A percentile compares a stretch with the other conserved stretches of the same genome.
phyloP scores from a whole-genome alignment of 345 rosid species.

The Eucalyptus polybractea region DNA sequence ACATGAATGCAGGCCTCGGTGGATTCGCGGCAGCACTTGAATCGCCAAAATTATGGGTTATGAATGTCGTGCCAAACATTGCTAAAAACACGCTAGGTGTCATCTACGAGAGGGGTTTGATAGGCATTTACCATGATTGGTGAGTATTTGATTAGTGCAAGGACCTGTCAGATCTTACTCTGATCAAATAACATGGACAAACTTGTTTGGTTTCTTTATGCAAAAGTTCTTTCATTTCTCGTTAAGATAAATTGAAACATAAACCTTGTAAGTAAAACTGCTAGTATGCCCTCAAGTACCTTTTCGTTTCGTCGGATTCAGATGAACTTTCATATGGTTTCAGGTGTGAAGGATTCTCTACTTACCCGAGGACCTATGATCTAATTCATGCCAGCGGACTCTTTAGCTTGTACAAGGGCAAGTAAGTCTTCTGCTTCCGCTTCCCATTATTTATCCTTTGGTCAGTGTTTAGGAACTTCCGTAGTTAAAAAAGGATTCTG shows the following conservation, averaged over 20 bases:
- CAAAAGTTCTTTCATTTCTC: background rate
- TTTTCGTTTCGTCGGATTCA: background rate
- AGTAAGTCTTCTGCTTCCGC: slow-evolving; percentile 18
- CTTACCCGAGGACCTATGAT: slow-evolving; percentile 95
- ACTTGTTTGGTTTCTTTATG: background rate
- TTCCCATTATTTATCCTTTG: background rate
- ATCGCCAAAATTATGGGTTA: slow-evolving; percentile 89
- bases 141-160: slow-evolving; percentile 7
- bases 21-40: slow-evolving; percentile 92
- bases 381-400: slow-evolving; percentile 78
- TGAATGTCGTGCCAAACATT: slow-evolving; percentile 84
- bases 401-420: slow-evolving; percentile 66
- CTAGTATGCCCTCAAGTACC: background rate
- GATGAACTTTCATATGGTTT: background rate
- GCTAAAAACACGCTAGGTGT: slow-evolving; percentile 73
- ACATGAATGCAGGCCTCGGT: slow-evolving; percentile 93
- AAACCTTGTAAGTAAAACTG: background rate
- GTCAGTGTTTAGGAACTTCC: background rate
- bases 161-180: background rate
- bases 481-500: background rate
- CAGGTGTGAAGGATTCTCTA: slow-evolving; percentile 99
- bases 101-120: slow-evolving; percentile 82
- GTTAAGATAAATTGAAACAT: background rate
- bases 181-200: background rate
- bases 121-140: slow-evolving; percentile 97